A percentile compares a stretch with the other conserved stretches of the same genome.
These are phyloP conservation scores for Priceomyces medius DNA, from an alignment of 805 yeast species.

Conservation along the genomic window DNA sequence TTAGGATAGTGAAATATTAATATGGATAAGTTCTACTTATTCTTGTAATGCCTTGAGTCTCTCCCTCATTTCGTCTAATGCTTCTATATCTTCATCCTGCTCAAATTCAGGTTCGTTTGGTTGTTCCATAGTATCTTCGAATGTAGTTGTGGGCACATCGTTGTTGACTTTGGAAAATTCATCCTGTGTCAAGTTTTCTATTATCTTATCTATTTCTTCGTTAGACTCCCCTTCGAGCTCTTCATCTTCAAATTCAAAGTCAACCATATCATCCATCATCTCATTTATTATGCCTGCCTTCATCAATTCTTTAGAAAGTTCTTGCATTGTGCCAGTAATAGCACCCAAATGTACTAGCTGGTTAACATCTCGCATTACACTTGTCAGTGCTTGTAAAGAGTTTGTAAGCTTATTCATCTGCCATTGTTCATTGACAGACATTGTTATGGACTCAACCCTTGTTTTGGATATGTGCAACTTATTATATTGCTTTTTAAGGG, in stretches of 20 bases:
- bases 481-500: conserved; percentile 68
- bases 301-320: conserved; percentile 80
- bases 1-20: neutral
- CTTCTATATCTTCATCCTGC: conserved; percentile 69
- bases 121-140: conserved; percentile 19
- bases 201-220: conserved; percentile 62
- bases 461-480: conserved; percentile 80
- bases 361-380: conserved; percentile 86
- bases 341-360: conserved; percentile 76
- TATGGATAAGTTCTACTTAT: no score
- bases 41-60: conserved; percentile 78
- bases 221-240: conserved; percentile 67
- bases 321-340: conserved; percentile 78
- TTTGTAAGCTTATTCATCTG: conserved; percentile 80
- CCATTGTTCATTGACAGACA: conserved; percentile 91
- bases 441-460: conserved; percentile 76
- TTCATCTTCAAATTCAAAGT: conserved; percentile 61
- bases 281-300: conserved; percentile 86
- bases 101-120: conserved; percentile 15
- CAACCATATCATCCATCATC: conserved; percentile 91
- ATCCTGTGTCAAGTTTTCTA: conserved; percentile 39
- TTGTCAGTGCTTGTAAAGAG: conserved; percentile 74
- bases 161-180: conserved; percentile 34
- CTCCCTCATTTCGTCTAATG: conserved; percentile 84
- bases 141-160: conserved; percentile 31